Conservation (phyloP, 1,284 basidiomycete species). For the Porogramme epimiltina region DNA sequence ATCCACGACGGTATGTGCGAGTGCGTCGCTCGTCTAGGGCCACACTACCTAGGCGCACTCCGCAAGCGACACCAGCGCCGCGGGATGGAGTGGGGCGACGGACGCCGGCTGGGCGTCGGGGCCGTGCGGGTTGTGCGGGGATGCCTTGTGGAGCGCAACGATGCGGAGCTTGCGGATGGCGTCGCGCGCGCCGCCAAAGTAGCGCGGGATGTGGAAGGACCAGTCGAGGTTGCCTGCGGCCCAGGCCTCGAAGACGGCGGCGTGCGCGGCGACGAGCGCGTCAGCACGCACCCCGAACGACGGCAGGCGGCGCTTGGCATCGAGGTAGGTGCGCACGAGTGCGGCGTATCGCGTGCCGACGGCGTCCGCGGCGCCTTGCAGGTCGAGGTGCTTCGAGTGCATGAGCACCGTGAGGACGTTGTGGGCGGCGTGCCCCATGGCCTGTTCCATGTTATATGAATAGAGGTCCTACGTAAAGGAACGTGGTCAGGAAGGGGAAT, state of each 20-base stretch:
- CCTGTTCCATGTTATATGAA: conserved; percentile 26
- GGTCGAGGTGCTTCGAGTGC: not conserved
- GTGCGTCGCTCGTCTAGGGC: no score
- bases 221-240: conserved; percentile 32
- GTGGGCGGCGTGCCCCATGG: conserved; percentile 28
- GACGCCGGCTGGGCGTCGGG: no score
- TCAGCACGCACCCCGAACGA: conserved; percentile 29
- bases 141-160: conserved; percentile 10
- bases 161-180: conserved; percentile 27
- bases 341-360: conserved; percentile 28
- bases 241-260: conserved; percentile 28
- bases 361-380: not conserved
- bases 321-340: conserved; percentile 27
- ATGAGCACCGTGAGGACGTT: conserved; percentile 19
- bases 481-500: not conserved
- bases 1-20: no score
- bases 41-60: no score
- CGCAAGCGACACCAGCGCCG: no score
- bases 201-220: conserved; percentile 33
- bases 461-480: conserved; percentile 24
- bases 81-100: no score
- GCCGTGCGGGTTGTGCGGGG: no score
- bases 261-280: conserved; percentile 23
- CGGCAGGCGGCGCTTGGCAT: conserved; percentile 24
- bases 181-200: conserved; percentile 31